Evolutionary conservation across 2,329 filamentous ascomycete genomes (phyloP).

Genomic region (Fusarium chuoi): DNA sequence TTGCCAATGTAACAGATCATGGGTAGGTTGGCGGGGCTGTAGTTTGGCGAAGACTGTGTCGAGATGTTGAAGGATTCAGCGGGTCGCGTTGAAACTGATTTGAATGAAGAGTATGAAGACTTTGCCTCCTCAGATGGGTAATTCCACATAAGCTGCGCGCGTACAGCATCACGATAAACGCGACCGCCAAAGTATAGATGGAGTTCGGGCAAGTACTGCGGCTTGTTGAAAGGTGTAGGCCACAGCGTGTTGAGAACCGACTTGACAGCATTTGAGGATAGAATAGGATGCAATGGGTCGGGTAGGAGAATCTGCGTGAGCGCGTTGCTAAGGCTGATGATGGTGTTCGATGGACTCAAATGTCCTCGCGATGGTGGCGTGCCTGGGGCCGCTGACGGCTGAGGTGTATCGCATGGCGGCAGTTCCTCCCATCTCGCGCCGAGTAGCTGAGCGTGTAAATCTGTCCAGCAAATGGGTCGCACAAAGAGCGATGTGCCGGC

Average conservation of each 20-base stretch:
- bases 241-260: constrained; percentile 59
- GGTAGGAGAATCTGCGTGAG: constrained; percentile 56
- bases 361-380: constrained; percentile 51
- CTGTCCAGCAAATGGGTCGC: constrained; percentile 66
- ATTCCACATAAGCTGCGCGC: constrained; percentile 63
- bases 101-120: constrained; percentile 48
- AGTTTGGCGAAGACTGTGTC: constrained; percentile 35
- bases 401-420: constrained; percentile 54
- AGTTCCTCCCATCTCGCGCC: constrained; percentile 58
- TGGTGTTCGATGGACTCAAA: constrained; percentile 54
- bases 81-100: constrained; percentile 51
- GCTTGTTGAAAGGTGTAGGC: constrained; percentile 48
- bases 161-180: constrained; percentile 57
- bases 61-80: constrained; percentile 45
- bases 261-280: constrained; percentile 55
- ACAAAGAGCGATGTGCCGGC: constrained; percentile 60
- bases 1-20: constrained; percentile 61
- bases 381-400: constrained; percentile 48
- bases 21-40: constrained; percentile 43
- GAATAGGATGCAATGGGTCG: constrained; percentile 47
- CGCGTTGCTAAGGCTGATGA: constrained; percentile 55
- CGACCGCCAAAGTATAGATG: constrained; percentile 61
- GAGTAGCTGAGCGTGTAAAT: constrained; percentile 60
- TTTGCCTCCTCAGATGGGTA: constrained; percentile 43
- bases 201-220: constrained; percentile 53